Conservation (phyloP, 371 early-diverging fungal species). For the Basidiobolus heterosporus region DNA sequence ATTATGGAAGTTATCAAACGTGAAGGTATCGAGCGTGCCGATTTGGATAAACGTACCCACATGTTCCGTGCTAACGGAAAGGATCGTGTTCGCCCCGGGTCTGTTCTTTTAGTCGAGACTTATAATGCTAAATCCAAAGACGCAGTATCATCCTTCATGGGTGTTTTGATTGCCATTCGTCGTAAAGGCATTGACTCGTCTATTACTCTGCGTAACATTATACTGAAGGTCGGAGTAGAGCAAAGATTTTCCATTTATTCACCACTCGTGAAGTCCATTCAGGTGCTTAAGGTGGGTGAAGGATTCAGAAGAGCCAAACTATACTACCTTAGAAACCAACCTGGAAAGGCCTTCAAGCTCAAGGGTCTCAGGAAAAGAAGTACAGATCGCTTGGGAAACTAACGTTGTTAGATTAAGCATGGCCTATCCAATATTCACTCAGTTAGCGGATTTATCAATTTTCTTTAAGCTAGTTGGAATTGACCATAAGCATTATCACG, state of each 20-base stretch:
- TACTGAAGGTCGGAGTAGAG: conserved; percentile 70
- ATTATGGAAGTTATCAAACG: conserved; percentile 45
- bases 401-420: not conserved
- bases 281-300: conserved; percentile 43
- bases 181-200: conserved; percentile 59
- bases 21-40: conserved; percentile 36
- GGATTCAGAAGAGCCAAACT: conserved; percentile 61
- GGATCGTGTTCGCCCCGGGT: conserved; percentile 42
- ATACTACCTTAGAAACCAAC: conserved; percentile 61
- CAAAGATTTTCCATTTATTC: conserved; percentile 60
- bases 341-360: conserved; percentile 50
- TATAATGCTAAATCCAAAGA: conserved; percentile 44
- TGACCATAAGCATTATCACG: too few relatives aligned
- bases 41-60: conserved; percentile 37
- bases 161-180: conserved; percentile 64
- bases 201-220: conserved; percentile 64
- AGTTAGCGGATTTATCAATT: too few relatives aligned
- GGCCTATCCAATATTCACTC: too few relatives aligned
- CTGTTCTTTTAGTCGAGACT: conserved; percentile 55
- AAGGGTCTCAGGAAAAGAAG: conserved; percentile 16
- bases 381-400: not conserved
- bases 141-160: conserved; percentile 52
- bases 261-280: conserved; percentile 64
- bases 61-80: conserved; percentile 34
- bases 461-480: too few relatives aligned